Conservation (phyloP, 352 stramenopile genomes). For the Halophytophthora batemanensis region DNA sequence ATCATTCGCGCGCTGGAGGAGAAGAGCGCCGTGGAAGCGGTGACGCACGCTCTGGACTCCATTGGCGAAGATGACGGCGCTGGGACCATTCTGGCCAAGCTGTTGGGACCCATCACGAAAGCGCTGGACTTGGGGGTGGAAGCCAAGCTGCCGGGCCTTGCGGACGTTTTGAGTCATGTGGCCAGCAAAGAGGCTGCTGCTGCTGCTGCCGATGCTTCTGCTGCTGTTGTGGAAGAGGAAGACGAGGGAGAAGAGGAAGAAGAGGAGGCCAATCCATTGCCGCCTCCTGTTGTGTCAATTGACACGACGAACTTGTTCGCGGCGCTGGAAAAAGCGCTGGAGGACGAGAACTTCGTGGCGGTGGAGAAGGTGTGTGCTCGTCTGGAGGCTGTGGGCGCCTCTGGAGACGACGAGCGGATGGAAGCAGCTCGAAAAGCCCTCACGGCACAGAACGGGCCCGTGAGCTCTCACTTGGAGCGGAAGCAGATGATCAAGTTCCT, state of each 20-base stretch:
- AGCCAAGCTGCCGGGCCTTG: slow-evolving; percentile 40
- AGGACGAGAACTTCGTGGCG: slow-evolving; percentile 68
- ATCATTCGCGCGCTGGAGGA: slow-evolving; percentile 76
- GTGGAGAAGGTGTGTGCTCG: slow-evolving; percentile 50
- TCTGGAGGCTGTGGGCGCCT: slow-evolving; percentile 35
- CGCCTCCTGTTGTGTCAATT: slow-evolving; percentile 9
- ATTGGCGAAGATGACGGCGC: slow-evolving; percentile 25
- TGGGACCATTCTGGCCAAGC: slow-evolving; percentile 18
- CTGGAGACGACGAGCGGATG: slow-evolving; percentile 27
- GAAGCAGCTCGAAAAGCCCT: slow-evolving; percentile 30
- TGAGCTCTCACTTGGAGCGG: slow-evolving; percentile 50
- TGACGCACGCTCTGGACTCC: slow-evolving; percentile 36
- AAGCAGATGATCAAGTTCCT: slow-evolving; percentile 81
- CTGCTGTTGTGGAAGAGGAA: slow-evolving; percentile 18
- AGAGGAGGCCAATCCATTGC: slow-evolving; percentile 1
- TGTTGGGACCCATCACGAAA: slow-evolving; percentile 43
- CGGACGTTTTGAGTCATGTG: slow-evolving; percentile 19
- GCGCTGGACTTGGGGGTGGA: slow-evolving; percentile 59
- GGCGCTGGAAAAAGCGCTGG: slow-evolving; percentile 59
- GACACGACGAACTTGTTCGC: slow-evolving; percentile 39
- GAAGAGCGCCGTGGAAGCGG: slow-evolving; percentile 55
- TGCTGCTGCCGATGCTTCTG: slow-evolving; percentile 6
- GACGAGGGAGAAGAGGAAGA: slow-evolving; percentile 11
- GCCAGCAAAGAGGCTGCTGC: slow-evolving; percentile 7
- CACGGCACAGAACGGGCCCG: slow-evolving; percentile 23